Evolutionary conservation across 2,329 filamentous ascomycete genomes (phyloP), one percentile per base, ranked within the genome.

Genomic region (Sporothrix brunneoviolacea): DNA sequence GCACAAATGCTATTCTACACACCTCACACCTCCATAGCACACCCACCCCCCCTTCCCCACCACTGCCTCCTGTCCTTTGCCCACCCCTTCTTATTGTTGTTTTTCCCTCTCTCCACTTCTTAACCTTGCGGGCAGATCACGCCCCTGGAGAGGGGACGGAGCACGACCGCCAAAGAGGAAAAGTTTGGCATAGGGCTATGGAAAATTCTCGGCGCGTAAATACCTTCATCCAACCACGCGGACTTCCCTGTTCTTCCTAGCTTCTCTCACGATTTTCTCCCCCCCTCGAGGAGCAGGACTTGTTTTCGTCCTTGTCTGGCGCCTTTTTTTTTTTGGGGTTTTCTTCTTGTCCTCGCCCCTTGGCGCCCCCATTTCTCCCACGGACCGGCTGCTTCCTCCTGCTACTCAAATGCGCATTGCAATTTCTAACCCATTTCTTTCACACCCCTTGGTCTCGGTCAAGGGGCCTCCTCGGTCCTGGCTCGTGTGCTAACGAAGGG

Each of bases 131-230:
- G 51, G 48, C 41, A 52, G 51, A 53, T 51, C 48, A 47, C 18
- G 15, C 51, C 49, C 48, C 22, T 27, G n/a, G 8, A 39, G 21
- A 28, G 37, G 40, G 19, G 16, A 19, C 13, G 35, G 24, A 27
- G 35, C 13, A 41, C 12, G 19, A 30, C 36, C 32, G 28, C 24
- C 38, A 40, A 37, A 51, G 30, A 28, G 41, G 19, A 45, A 45
- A 44, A 50, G 39, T 41, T 41, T 46, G 40, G 43, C 40, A 53
- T 40, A 44, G 38, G 40, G 44, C 40, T 48, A 45, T 51, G 30
- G 52, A 38, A 33, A 40, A 46, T n/a, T 48, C 38, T 46, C 52
- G 50, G 47, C 54, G 54, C 48, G 50, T 54, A 49, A 53, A 46
- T 49, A 43, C 36, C 33, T 51, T 48, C 39, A 41, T 48, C 47